These are phyloP conservation scores for Dictyostelium capitatum DNA, from an alignment of 78 protist genomes.

Conservation along the genomic window DNA sequence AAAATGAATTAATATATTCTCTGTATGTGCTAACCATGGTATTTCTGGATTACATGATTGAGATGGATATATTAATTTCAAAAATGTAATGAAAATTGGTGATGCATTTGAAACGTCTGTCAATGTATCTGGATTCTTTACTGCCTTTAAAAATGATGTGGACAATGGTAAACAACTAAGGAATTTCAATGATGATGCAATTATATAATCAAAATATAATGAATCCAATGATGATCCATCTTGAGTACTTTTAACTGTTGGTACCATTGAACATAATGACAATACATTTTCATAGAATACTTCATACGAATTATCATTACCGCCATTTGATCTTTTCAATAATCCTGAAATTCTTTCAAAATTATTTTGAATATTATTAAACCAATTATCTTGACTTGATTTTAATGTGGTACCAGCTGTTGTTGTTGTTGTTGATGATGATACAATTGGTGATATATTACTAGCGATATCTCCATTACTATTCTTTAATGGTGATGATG, in stretches of 20 bases:
- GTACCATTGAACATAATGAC: background rate
- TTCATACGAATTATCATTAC: constrained; percentile 3
- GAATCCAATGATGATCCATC: constrained; percentile 19
- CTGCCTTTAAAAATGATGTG: background rate
- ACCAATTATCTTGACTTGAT: background rate
- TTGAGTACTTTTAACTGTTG: background rate
- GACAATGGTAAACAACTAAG: constrained; percentile 44
- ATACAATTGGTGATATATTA: constrained; percentile 1
- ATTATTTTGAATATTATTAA: background rate
- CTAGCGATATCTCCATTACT: background rate
- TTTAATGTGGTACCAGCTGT: background rate
- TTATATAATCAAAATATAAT: constrained; percentile 41
- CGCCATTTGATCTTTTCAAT: background rate
- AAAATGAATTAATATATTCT: constrained; percentile 21
- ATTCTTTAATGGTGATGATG: background rate
- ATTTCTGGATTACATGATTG: background rate
- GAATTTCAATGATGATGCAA: background rate
- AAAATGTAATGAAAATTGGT: constrained; percentile 9
- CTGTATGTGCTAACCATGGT: constrained; percentile 36
- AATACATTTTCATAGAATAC: constrained; percentile 2
- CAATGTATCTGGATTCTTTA: constrained; percentile 26
- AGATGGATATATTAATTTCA: background rate
- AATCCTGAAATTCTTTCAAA: background rate
- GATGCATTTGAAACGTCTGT: background rate
- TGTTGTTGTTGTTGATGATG: background rate